Conservation (phyloP, 192 early-diverging fungal genomes). For the Coemansia sp. region DNA sequence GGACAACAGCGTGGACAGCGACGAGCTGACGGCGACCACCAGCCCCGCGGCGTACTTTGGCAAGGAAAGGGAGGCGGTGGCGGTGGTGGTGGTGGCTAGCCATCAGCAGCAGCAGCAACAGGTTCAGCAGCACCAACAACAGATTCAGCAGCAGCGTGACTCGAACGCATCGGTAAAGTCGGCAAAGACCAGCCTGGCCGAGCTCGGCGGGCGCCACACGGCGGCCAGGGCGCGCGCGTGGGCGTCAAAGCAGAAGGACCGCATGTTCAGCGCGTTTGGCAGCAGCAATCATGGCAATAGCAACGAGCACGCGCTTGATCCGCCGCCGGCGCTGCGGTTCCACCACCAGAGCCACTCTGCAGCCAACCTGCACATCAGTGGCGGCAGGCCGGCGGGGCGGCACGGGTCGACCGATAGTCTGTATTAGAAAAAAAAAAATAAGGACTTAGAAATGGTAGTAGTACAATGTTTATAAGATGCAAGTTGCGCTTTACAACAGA, state of each 20-base stretch:
- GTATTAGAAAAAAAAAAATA: background rate
- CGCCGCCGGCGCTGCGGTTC: constrained; percentile 25
- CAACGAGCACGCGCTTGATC: background rate
- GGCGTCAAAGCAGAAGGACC: constrained; percentile 42
- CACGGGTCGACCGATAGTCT: constrained; percentile 15
- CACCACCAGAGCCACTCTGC: constrained; percentile 45
- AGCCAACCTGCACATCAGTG: constrained; percentile 5
- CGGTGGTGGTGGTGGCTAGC: no score
- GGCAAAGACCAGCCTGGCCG: constrained; percentile 15
- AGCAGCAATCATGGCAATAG: no score
- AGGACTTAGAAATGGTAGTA: no score
- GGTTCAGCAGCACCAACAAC: no score
- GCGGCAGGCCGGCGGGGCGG: background rate
- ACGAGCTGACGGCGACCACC: background rate
- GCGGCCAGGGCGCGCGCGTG: constrained; percentile 50
- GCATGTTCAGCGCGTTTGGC: constrained; percentile 38
- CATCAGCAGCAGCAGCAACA: no score
- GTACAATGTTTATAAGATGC: constrained; percentile 1
- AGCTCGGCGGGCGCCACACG: constrained; percentile 43
- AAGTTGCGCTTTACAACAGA: constrained; percentile 8
- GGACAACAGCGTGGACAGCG: constrained; percentile 6
- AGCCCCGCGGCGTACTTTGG: constrained; percentile 1
- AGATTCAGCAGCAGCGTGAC: constrained; percentile 11
- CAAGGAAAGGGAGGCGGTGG: no score
- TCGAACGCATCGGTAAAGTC: constrained; percentile 23